Percentiles rank a stretch among this genome's conserved stretches.
phyloP scores from a whole-genome alignment of 352 stramenopile genomes.

The Phytopythium delawarense region DNA sequence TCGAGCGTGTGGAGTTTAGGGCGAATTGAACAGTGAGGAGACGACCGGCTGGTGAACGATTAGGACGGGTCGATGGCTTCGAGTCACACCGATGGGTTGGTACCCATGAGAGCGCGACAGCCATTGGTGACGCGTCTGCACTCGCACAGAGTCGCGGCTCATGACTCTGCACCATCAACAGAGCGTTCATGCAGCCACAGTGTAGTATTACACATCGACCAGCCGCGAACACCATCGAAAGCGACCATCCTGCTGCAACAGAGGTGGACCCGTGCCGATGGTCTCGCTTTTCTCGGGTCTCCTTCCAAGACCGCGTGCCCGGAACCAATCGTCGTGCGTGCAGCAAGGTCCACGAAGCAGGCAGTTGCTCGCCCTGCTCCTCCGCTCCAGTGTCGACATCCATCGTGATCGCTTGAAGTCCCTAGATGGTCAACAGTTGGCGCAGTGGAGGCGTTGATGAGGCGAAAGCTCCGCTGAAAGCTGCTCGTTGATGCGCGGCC shows the following conservation, averaged over 20 bases:
- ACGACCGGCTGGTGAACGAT: background rate
- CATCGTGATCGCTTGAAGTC: too few species aligned
- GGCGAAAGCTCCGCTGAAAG: background rate
- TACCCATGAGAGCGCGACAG: background rate
- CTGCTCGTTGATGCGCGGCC: background rate
- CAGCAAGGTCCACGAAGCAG: background rate
- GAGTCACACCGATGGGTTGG: background rate
- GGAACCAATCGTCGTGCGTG: background rate
- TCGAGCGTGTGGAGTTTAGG: background rate
- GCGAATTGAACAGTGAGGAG: conserved; percentile 10
- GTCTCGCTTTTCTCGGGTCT: background rate
- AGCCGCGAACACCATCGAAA: background rate
- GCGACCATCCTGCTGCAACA: background rate
- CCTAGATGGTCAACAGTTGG: background rate
- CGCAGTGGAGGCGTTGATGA: too few species aligned
- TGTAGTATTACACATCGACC: background rate
- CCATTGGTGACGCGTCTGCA: background rate
- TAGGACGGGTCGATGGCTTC: background rate
- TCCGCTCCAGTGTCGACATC: too few species aligned
- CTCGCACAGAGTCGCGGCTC: background rate
- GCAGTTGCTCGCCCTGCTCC: background rate
- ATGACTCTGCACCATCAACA: too few species aligned
- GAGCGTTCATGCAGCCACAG: too few species aligned
- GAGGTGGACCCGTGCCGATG: background rate
- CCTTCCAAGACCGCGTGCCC: background rate